These are phyloP conservation scores for Talaromyces atroroseus DNA, from an alignment of 2,329 filamentous ascomycete species.

Conservation along the genomic window DNA sequence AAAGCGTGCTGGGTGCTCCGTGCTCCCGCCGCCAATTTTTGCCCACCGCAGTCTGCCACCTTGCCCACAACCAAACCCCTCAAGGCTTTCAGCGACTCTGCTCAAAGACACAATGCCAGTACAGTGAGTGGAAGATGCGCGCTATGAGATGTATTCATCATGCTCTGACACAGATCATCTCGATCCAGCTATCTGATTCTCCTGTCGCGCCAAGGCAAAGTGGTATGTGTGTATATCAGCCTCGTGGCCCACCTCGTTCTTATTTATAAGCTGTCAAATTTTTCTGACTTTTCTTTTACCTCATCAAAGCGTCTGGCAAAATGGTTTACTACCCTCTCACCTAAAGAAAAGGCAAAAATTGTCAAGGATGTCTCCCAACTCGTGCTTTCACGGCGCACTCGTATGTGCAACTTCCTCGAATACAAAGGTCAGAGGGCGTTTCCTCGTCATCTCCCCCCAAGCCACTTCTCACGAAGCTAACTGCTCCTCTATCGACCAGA, in stretches of 20 bases:
- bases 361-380: slow-evolving; percentile 99
- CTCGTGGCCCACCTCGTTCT: slow-evolving; percentile 35
- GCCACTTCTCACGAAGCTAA: background rate
- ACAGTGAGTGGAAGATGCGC: slow-evolving; percentile 11
- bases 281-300: slow-evolving; percentile 31
- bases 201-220: slow-evolving; percentile 97
- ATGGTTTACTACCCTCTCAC: slow-evolving; percentile 97
- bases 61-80: slow-evolving; percentile 13
- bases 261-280: slow-evolving; percentile 17
- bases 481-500: slow-evolving; percentile 50
- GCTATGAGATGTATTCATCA: background rate
- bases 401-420: slow-evolving; percentile 99
- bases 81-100: background rate
- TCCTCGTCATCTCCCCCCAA: background rate
- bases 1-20: slow-evolving; percentile 1
- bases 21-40: slow-evolving; percentile 12
- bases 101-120: slow-evolving; percentile 9
- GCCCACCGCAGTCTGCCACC: slow-evolving; percentile 8
- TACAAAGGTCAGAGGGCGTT: slow-evolving; percentile 70
- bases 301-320: slow-evolving; percentile 80
- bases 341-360: slow-evolving; percentile 98
- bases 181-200: slow-evolving; percentile 85
- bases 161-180: slow-evolving; percentile 16
- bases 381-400: slow-evolving; percentile 87
- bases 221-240: slow-evolving; percentile 57